A percentile compares a stretch with the other conserved stretches of the same genome.
Evolutionary conservation across 306 rosid species (phyloP).

Genomic region (Trichosanthes cucumerina): DNA sequence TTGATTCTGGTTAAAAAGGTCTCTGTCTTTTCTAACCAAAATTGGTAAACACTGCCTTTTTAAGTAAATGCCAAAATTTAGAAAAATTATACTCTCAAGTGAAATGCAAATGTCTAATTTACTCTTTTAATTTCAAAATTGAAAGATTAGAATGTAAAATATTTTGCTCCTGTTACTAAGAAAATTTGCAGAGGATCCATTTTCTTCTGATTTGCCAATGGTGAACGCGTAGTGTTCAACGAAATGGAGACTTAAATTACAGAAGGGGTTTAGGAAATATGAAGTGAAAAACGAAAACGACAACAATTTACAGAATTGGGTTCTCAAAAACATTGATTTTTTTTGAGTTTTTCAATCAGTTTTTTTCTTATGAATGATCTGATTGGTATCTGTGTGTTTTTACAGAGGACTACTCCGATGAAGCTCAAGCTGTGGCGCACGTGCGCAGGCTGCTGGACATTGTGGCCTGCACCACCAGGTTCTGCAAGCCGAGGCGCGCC

Average conservation of each 20-base stretch:
- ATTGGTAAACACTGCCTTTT: neutral
- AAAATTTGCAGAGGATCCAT: neutral
- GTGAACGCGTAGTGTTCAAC: neutral
- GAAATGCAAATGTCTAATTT: neutral
- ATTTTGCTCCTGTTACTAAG: neutral
- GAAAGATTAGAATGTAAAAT: neutral
- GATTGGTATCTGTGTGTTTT: neutral
- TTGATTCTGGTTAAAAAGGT: neutral
- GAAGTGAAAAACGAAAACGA: neutral
- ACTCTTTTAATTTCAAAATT: neutral
- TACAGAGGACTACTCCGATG: conserved; percentile 56
- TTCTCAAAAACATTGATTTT: neutral
- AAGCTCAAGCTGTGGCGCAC: conserved; percentile 46
- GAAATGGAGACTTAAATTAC: neutral
- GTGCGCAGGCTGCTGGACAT: conserved; percentile 79
- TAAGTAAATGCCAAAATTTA: neutral
- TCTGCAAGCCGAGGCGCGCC: conserved; percentile 52
- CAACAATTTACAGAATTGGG: neutral
- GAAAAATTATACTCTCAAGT: neutral
- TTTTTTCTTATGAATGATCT: neutral
- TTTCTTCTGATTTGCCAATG: neutral
- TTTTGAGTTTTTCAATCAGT: neutral
- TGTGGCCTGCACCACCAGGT: conserved; percentile 63
- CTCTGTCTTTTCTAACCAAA: neutral
- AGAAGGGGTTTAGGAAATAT: neutral